These are phyloP conservation scores for Fomitopsis schrenkii DNA, from an alignment of 1,284 basidiomycete species.

Conservation along the genomic window DNA sequence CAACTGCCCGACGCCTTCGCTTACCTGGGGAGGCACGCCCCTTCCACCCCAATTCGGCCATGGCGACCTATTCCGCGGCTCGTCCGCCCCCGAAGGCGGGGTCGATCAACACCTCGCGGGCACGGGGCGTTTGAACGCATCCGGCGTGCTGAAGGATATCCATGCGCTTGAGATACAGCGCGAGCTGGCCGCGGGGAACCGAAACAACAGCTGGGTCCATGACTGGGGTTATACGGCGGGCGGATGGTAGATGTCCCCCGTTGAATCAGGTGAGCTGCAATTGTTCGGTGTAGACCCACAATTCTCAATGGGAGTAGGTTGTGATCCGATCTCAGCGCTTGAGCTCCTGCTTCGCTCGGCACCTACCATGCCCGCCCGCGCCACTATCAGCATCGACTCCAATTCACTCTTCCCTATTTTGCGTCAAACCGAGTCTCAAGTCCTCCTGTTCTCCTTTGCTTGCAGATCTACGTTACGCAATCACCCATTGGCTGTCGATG, in stretches of 20 bases:
- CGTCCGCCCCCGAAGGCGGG: not conserved
- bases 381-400: too few species aligned
- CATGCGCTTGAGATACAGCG: not conserved
- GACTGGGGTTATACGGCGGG: not conserved
- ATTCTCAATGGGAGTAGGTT: too few species aligned
- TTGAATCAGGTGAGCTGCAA: too few species aligned
- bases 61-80: not conserved
- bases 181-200: not conserved
- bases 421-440: too few species aligned
- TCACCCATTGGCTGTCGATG: too few species aligned
- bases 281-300: too few species aligned
- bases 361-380: too few species aligned
- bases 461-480: too few species aligned
- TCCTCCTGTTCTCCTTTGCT: too few species aligned
- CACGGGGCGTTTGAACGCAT: not conserved
- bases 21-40: not conserved
- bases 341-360: too few species aligned
- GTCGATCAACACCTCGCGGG: not conserved
- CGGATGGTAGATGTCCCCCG: not conserved
- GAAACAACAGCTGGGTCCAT: slow-evolving; percentile 1
- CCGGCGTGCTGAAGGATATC: not conserved
- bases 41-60: not conserved
- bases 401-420: too few species aligned
- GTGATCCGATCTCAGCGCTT: too few species aligned
- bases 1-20: not conserved